Percentiles rank a stretch among this genome's conserved stretches.
These are phyloP conservation scores for Actinomortierella wolfii DNA, from an alignment of 371 early-diverging fungal genomes.

Conservation along the genomic window DNA sequence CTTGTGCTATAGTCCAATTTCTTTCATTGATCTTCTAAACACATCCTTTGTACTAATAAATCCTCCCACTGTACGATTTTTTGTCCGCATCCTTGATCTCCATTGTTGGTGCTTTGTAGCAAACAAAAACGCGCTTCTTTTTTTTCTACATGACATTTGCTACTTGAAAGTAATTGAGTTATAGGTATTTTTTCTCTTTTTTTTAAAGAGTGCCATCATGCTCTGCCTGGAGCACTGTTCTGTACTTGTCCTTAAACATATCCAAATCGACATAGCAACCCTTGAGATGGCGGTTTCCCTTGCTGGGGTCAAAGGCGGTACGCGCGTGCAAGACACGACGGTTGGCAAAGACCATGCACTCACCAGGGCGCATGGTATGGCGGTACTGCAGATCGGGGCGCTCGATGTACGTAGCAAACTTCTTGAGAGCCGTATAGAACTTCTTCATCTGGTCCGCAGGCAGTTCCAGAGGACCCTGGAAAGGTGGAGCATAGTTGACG, in stretches of 20 bases:
- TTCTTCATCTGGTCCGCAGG: constrained; percentile 48
- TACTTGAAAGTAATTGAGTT: no score
- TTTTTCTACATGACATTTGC: neutral
- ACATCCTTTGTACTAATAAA: neutral
- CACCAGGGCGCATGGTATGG: constrained; percentile 74
- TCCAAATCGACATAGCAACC: constrained; percentile 84
- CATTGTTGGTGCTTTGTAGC: no score
- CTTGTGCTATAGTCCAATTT: neutral
- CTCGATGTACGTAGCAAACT: constrained; percentile 68
- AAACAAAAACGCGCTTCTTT: neutral
- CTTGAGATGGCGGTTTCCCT: constrained; percentile 79
- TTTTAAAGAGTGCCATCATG: constrained; percentile 16
- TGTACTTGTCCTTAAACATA: constrained; percentile 73
- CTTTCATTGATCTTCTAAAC: no score
- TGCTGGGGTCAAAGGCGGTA: constrained; percentile 72
- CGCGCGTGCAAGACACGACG: constrained; percentile 86
- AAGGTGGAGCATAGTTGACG: constrained; percentile 90
- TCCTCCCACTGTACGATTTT: no score
- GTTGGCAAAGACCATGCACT: constrained; percentile 82
- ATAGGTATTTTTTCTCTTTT: no score
- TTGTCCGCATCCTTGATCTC: no score
- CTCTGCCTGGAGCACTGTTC: constrained; percentile 27
- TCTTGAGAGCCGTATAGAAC: constrained; percentile 77
- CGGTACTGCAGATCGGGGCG: constrained; percentile 61
- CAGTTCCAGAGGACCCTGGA: constrained; percentile 81